Percentiles rank a stretch among this genome's conserved stretches.
Conservation (phyloP, 139 green algal genomes). For the Picochlorum sp. region DNA sequence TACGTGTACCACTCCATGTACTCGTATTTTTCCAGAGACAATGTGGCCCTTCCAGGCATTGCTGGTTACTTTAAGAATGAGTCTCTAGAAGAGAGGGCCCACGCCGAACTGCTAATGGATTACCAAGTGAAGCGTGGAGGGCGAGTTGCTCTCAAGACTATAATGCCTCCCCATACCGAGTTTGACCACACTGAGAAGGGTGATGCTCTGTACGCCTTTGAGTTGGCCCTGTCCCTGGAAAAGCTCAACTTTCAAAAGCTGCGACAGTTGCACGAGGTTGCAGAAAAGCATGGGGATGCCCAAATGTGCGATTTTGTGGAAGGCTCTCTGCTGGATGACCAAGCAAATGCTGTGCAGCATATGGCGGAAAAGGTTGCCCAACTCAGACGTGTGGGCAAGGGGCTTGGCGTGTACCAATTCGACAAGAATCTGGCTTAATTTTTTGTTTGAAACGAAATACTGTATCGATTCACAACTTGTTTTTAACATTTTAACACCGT, state of each 20-base stretch:
- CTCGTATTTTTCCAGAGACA: slow-evolving; percentile 92
- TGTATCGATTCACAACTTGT: too few relatives aligned
- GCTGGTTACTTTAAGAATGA: slow-evolving; percentile 55
- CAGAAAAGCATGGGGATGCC: slow-evolving; percentile 63
- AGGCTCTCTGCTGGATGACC: slow-evolving; percentile 58
- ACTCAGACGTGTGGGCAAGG: slow-evolving; percentile 79
- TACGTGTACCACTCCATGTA: slow-evolving; percentile 93
- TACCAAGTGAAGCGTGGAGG: slow-evolving; percentile 86
- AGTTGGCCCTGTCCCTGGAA: slow-evolving; percentile 85
- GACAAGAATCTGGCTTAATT: slow-evolving; percentile 29
- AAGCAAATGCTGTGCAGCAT: slow-evolving; percentile 74
- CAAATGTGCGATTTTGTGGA: slow-evolving; percentile 83
- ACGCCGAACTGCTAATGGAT: slow-evolving; percentile 89
- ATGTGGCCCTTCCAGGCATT: slow-evolving; percentile 85
- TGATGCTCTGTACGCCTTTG: slow-evolving; percentile 91
- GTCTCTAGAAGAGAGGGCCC: slow-evolving; percentile 72
- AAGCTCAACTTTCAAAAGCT: slow-evolving; percentile 92
- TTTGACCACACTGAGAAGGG: slow-evolving; percentile 53
- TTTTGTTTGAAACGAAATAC: too few relatives aligned
- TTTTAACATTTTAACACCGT: too few relatives aligned
- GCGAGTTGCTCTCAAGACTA: slow-evolving; percentile 66
- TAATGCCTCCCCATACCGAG: slow-evolving; percentile 76
- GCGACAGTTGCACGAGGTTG: slow-evolving; percentile 36
- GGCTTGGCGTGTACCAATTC: slow-evolving; percentile 79
- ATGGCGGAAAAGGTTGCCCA: slow-evolving; percentile 75